Evolutionary conservation across 257 asterid genomes (phyloP), one percentile per base, ranked within the genome.

Genomic region (Misopates orontium): DNA sequence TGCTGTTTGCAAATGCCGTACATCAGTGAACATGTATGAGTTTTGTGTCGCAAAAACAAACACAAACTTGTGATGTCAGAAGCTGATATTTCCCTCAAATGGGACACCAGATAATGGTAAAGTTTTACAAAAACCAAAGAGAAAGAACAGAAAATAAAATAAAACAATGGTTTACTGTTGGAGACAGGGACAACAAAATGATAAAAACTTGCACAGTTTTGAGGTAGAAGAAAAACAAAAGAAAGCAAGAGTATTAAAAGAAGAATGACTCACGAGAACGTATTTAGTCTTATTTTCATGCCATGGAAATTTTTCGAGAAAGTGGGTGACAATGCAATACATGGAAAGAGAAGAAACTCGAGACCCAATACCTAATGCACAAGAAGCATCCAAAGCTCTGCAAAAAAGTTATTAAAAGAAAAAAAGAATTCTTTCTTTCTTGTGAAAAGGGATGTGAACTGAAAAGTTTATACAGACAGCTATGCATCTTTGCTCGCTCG

Each of bases 351-450:
- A 23, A 41, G 64, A 59, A 77, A 81, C 81, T 72, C 78, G 52
- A 68, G 56, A 45, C 67, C 76, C 82, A 45, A 75, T 73, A 70
- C 42, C 23, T 8, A 41, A 61, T 6, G 66, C 23, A 25, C n/a
- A 49, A 71, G 45, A 41, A 75, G 79, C 79, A 79, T 76, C 77
- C 78, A 66, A 82, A 64, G 87, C 74, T 69, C 59, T 16, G 25
- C 51, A 2, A n/a, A 45, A 13, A 13, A 45, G 9, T 45, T n/a
- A n/a, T n/a, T n/a, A n/a, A n/a, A n/a, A n/a, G 51, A 14, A 14
- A n/a, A 45, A 45, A 18, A 51, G 25, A 18, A 18, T 10, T 51
- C 4, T 51, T 51, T 21, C 28, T 10, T 17, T 36, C 8, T 28
- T 28, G 36, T 28, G 36, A 28, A 36, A 36, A 36, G 42, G 42